Evolutionary conservation across 2,329 filamentous ascomycete genomes (phyloP), one percentile per base, ranked within the genome.

Genomic region (Cercospora sp.): DNA sequence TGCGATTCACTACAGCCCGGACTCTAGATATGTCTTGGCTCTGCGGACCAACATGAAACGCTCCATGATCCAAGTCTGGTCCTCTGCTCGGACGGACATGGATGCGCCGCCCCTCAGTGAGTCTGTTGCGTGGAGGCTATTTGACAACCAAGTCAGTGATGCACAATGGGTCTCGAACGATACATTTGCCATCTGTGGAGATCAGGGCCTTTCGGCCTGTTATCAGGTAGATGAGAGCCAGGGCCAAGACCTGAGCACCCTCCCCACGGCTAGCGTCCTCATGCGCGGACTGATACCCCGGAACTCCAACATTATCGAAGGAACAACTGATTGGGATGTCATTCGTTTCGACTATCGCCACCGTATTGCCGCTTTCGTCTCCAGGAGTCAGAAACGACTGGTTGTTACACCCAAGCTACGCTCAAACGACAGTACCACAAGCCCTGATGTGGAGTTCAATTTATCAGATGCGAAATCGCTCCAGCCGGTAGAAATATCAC

Each of bases 131-230:
- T 82, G 79, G 78, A 78, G 77, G 26, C 75, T 79, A 18, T 82
- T 82, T 60, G 79, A 81, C 23, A 77, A 78, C 4, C 77, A 77
- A 63, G 78, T 83, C 1, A 75, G 80, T 28, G 82, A 84, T 66
- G 82, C 80, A 1, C 77, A 78, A 12, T 84, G 82, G 82, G 80
- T 79, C 48, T 79, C 74, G 55, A 78, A 82, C 13, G 77, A 79
- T 3, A 75, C 76, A 1, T 83, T 84, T 68, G 76, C 82, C 9
- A 80, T 83, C 10, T 82, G 80, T 63, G 82, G 82, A 10, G 78
- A 79, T 8, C 74, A 78, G 18, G 73, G 73, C 0, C 60, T 74
- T 18, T 67, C 72, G n/a, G 63, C 69, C 40, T 61, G 65, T 30
- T 73, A 72, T 59, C 70, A 72, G 64, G 61, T 73, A 16, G 70